Evolutionary conservation across 495 filamentous ascomycete genomes (phyloP).

Genomic region (Staphylotrichum longicolle): DNA sequence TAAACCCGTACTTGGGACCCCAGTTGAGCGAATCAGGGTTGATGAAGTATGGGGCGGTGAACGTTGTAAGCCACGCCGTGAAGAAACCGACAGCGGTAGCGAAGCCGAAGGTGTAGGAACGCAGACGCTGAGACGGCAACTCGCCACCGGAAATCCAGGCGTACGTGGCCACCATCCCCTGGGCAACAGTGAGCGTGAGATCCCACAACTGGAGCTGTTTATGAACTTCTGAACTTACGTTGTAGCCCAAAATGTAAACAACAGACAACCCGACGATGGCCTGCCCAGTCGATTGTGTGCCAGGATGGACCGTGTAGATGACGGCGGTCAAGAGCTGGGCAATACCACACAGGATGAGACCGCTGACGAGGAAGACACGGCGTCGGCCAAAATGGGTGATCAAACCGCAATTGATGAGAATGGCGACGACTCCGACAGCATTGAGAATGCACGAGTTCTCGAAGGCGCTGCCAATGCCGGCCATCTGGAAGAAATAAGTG

Average conservation of each 20-base stretch:
- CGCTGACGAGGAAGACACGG: constrained; percentile 51
- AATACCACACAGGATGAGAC: constrained; percentile 53
- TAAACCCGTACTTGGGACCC: constrained; percentile 58
- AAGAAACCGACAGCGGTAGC: constrained; percentile 55
- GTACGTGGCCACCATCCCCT: constrained; percentile 51
- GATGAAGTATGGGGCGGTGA: constrained; percentile 62
- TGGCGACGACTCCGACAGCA: constrained; percentile 54
- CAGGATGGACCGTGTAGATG: constrained; percentile 50
- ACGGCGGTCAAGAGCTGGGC: constrained; percentile 54
- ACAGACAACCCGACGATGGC: constrained; percentile 54
- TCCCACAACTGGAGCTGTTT: too few relatives aligned
- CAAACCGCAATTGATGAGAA: constrained; percentile 53
- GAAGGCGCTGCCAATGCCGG: constrained; percentile 56
- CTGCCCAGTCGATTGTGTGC: constrained; percentile 48
- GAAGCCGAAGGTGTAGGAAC: constrained; percentile 56
- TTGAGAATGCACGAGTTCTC: constrained; percentile 51
- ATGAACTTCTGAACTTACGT: constrained; percentile 21
- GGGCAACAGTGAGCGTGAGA: too few relatives aligned
- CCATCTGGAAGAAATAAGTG: constrained; percentile 66
- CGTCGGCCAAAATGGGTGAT: constrained; percentile 56
- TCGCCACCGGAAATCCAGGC: constrained; percentile 62
- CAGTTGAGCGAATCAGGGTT: constrained; percentile 56
- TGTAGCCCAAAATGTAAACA: constrained; percentile 57
- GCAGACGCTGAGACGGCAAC: constrained; percentile 54
- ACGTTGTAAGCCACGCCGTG: constrained; percentile 56